Base-by-base conservation (phyloP, 2,329 filamentous ascomycete species). In the Curvularia sp. region DNA sequence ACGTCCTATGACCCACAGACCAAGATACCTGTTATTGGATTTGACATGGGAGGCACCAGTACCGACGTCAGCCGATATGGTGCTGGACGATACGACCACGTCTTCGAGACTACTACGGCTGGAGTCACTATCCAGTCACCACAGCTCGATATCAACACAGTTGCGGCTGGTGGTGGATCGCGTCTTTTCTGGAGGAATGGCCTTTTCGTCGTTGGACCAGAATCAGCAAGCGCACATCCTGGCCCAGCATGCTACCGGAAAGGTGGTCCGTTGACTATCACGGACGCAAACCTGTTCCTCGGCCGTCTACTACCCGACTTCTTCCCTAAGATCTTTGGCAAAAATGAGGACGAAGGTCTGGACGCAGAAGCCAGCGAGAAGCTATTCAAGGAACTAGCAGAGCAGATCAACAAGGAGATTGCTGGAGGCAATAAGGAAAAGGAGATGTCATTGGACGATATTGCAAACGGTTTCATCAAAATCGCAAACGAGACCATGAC, bases 251-350 rank as follows among this genome's bases (percentile, higher is more conserved):
- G 93, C 67, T 97, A 97, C 76, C 86, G 93, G 31, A 97, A 97
- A 76, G 91, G 89, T 0, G 93, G 93, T 0, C 93, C 93, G 4
- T 83, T 93, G 4, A 95, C 93, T 0, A 93, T 97, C n/a, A 97
- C 93, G 0, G 93, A 97, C 73, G 93, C 93, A 1, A 97, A 97
- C 67, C 77, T 97, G 5, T 92, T 92, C 68, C 86, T 97, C 0
- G 93, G 93, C 0, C 85, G 93, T 39, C 81, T 98, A 4, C 79
- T 97, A 1, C 93, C 93, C 0, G 91, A 96, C 61, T 96, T 95
- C 81, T 97, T 97, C 71, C 93, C 93, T 0, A 94, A 93, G 75
- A 97, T 98, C 58, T 97, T 98, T 68, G 94, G 94, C 46, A 89
- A 92, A 75, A 89, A 93, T 44, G 93, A 97, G 73, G 84, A 97